Conservation (phyloP, 2,329 filamentous ascomycete species). For the Stachybotrys echinatus region DNA sequence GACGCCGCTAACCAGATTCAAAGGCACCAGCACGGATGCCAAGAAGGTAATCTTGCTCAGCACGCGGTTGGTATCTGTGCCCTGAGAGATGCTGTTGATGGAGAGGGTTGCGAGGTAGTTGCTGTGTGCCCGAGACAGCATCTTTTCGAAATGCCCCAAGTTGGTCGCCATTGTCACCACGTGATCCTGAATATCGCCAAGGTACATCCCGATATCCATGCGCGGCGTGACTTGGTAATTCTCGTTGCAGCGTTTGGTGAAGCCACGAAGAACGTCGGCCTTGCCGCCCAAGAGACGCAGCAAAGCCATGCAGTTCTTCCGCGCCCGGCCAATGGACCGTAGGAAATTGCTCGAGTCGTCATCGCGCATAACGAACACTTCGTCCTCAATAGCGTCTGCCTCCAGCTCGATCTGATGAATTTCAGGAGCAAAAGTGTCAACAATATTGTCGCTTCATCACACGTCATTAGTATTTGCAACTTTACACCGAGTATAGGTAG, state of each 20-base stretch:
- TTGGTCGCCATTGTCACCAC: constrained; percentile 99
- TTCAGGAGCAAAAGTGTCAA: constrained; percentile 88
- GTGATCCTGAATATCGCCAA: constrained; percentile 98
- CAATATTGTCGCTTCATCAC: constrained; percentile 75
- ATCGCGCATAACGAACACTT: constrained; percentile 85
- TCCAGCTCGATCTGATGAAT: constrained; percentile 83
- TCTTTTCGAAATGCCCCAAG: constrained; percentile 93
- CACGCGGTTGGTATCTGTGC: constrained; percentile 81
- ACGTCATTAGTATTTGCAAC: constrained; percentile 14
- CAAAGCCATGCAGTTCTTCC: constrained; percentile 91
- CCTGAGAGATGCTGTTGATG: constrained; percentile 84
- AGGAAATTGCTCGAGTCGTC: constrained; percentile 88
- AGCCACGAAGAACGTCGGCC: constrained; percentile 95
- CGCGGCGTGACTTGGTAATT: constrained; percentile 92
- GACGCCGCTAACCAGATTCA: constrained; percentile 84
- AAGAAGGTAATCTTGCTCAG: constrained; percentile 93
- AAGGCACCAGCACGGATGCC: constrained; percentile 90
- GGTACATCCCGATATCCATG: constrained; percentile 93
- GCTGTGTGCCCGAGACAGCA: constrained; percentile 86
- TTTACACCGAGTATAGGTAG: not conserved
- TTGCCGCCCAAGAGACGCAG: constrained; percentile 93
- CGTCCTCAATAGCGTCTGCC: constrained; percentile 90
- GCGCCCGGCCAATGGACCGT: constrained; percentile 79
- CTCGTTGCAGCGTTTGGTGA: constrained; percentile 98
- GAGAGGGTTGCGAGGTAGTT: constrained; percentile 95